Conservation (phyloP, 75 land plant species). For the Pinus albicaulis region DNA sequence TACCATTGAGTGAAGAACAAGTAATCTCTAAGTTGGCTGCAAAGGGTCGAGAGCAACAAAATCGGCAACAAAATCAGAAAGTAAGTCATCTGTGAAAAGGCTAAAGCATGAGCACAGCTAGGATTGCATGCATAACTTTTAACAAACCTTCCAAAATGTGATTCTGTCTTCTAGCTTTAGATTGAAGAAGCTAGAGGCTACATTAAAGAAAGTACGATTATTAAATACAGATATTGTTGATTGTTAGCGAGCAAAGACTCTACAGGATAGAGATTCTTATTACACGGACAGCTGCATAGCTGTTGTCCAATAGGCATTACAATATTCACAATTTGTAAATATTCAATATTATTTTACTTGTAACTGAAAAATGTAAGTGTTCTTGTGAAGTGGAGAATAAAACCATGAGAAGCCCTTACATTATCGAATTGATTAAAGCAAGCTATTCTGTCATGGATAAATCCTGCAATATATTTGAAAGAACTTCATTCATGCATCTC, state of each 20-base stretch:
- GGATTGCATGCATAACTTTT: neutral
- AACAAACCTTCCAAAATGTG: neutral
- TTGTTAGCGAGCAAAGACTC: neutral
- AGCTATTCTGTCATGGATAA: too few relatives aligned
- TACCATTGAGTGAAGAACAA: conserved; percentile 45
- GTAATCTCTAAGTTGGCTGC: conserved; percentile 34
- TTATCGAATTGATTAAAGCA: neutral
- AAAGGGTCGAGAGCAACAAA: neutral
- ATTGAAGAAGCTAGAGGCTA: neutral
- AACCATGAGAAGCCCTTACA: neutral
- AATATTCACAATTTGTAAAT: too few relatives aligned
- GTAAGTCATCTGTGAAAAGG: neutral
- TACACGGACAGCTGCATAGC: neutral
- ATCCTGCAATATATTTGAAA: too few relatives aligned
- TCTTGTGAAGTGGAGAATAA: neutral
- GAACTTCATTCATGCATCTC: too few relatives aligned
- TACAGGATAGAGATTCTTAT: neutral
- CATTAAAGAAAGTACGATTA: neutral
- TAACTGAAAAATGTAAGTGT: neutral
- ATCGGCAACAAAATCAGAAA: neutral
- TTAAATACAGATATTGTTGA: neutral
- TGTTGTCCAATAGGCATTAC: too few relatives aligned
- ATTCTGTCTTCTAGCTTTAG: neutral
- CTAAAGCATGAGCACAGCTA: neutral
- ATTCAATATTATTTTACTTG: neutral